Conservation (phyloP, 148 eudicot species). For the Arctostaphylos glauca region DNA sequence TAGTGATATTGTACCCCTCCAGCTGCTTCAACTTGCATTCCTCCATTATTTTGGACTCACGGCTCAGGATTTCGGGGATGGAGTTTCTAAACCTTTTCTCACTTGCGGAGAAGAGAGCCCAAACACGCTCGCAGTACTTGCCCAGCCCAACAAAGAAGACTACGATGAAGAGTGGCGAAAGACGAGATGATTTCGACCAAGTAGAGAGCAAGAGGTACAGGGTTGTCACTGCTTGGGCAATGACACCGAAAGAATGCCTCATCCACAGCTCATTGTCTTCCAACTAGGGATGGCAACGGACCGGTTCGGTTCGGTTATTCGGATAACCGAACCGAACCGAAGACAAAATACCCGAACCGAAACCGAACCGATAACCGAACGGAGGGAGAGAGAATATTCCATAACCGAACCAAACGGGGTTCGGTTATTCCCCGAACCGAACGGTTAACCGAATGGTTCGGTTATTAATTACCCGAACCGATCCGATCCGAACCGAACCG, state of each 20-base stretch:
- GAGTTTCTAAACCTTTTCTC: slow-evolving; percentile 17
- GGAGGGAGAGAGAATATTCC: too few species aligned
- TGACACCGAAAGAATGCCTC: slow-evolving; percentile 6
- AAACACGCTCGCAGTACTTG: slow-evolving; percentile 5
- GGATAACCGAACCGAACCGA: too few species aligned
- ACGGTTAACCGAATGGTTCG: too few species aligned
- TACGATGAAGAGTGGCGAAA: background rate
- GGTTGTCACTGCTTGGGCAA: background rate
- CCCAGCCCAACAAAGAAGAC: slow-evolving; percentile 9
- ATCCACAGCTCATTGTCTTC: slow-evolving; percentile 29
- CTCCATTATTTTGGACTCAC: background rate
- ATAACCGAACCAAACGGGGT: too few species aligned
- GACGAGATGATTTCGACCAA: background rate
- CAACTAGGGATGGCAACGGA: too few species aligned
- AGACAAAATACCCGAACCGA: too few species aligned
- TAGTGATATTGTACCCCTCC: slow-evolving; percentile 9
- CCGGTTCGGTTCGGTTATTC: too few species aligned
- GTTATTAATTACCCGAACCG: too few species aligned
- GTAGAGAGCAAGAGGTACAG: background rate
- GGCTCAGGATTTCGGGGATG: background rate
- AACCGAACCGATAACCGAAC: too few species aligned
- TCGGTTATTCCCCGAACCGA: too few species aligned
- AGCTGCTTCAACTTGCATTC: background rate
- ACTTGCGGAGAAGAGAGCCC: slow-evolving; percentile 17
- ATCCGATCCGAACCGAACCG: too few species aligned